Base-by-base conservation (phyloP, 805 yeast species). In the Clavispora santaluciae region DNA sequence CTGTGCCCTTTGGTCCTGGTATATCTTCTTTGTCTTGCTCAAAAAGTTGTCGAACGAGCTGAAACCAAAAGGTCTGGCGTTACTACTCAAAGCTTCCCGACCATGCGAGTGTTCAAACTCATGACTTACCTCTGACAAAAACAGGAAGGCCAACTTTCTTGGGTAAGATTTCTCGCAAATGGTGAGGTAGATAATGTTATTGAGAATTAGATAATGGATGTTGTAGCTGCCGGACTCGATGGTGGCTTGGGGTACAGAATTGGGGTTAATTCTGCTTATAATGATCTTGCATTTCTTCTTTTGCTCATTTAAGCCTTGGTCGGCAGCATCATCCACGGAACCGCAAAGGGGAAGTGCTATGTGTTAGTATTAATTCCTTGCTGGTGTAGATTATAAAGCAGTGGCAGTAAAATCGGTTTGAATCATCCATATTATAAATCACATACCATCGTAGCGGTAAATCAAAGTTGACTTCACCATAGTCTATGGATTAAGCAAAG, bases 1-100 rank as follows among this genome's bases (percentile, higher is more conserved):
- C 45, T 88, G 91, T 0, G 95, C 95, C 46, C 96, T 76, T 45
- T 89, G 86, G 61, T 93, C 97, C 50, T 86, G 88, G 62, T 91
- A 93, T 7, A 88, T 70, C 54, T 89, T 86, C 56, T 83, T 87
- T 4, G 98, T 89, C 66, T 91, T 90, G 53, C 79, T 81, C 64
- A 85, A 76, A 51, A 83, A 85, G 40, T 79, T 81, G 50, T 85
- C 98, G 61, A 93, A 91, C 36, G 85, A 80, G 38, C 87, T 82
- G 64, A 86, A 93, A 28, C 93, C 95, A 63, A 79, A 91, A 3
- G 99, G 97, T 52, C 95, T 78, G n/a, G 86, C 77, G 13, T 71
- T 71, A 5, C 78, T 77, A 55, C 72, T 68, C 44, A 77, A 66
- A 24, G 86, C 81, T 18, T 81, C 86, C 17, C 60, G 63, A 4